Percentiles rank a stretch among this genome's conserved stretches.
phyloP scores from a whole-genome alignment of 352 stramenopile genomes.

The Phytophthora crassamura region DNA sequence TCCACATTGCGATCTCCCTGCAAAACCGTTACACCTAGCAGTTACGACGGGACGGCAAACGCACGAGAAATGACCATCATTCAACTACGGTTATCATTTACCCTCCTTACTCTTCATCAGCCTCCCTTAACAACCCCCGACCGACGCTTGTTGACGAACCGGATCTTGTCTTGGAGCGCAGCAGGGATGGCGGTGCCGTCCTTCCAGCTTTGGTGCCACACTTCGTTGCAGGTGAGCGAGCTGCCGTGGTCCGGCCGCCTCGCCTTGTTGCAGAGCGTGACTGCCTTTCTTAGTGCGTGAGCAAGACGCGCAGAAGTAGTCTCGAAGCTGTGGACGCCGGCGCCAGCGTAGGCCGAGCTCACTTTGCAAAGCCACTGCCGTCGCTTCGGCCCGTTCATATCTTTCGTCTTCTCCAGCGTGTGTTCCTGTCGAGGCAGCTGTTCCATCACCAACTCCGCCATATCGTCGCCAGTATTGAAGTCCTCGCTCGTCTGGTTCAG shows the following conservation, averaged over 20 bases:
- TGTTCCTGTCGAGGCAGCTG: too few relatives aligned
- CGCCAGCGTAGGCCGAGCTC: slow-evolving; percentile 16
- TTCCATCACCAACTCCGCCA: slow-evolving; percentile 7
- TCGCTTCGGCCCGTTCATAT: slow-evolving; percentile 25
- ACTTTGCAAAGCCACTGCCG: slow-evolving; percentile 34
- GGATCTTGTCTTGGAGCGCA: slow-evolving; percentile 18
- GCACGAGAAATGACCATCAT: too few relatives aligned
- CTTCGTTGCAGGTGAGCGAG: slow-evolving; percentile 16
- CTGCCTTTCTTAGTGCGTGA: slow-evolving; percentile 8
- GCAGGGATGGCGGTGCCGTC: slow-evolving; percentile 11
- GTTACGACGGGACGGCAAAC: too few relatives aligned
- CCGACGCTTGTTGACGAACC: slow-evolving; percentile 14
- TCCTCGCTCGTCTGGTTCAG: slow-evolving; percentile 2
- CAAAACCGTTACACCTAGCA: too few relatives aligned
- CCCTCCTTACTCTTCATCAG: too few relatives aligned
- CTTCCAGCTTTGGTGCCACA: slow-evolving; percentile 32
- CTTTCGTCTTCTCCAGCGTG: slow-evolving; percentile 19
- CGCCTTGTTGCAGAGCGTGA: slow-evolving; percentile 22
- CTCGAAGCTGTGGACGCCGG: slow-evolving; percentile 27
- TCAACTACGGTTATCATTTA: too few relatives aligned
- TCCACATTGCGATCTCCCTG: too few relatives aligned
- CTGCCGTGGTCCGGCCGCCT: slow-evolving; percentile 5
- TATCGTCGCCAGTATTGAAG: slow-evolving; percentile 1
- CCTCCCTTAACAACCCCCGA: neutral
- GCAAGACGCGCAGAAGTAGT: slow-evolving; percentile 20